phyloP scores from a whole-genome alignment of 2,329 filamentous ascomycete genomes.

The Penicillium sp. region DNA sequence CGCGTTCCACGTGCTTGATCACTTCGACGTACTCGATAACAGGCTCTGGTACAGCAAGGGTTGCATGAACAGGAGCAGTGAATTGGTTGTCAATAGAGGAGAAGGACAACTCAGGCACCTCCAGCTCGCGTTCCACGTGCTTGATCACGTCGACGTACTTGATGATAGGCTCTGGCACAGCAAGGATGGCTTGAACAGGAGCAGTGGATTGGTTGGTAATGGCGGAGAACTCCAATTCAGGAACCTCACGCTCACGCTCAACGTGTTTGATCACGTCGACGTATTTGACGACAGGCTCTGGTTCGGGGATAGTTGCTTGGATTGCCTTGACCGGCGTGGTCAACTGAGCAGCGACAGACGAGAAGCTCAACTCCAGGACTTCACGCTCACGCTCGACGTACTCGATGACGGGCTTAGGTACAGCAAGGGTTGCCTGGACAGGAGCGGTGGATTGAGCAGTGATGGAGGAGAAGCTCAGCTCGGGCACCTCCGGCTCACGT shows the following conservation, averaged over 20 bases:
- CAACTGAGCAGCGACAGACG: slow-evolving; percentile 34
- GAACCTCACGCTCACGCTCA: slow-evolving; percentile 10
- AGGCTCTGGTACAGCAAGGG: slow-evolving; percentile 19
- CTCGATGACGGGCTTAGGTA: slow-evolving; percentile 21
- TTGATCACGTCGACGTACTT: slow-evolving; percentile 11
- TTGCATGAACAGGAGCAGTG: slow-evolving; percentile 33
- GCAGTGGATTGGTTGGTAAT: slow-evolving; percentile 31
- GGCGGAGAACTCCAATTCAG: slow-evolving; percentile 30
- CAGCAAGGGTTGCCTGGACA: slow-evolving; percentile 20
- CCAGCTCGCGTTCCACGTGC: slow-evolving; percentile 13
- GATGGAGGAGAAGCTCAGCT: slow-evolving; percentile 31
- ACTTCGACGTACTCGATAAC: slow-evolving; percentile 8
- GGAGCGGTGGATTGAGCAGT: slow-evolving; percentile 26
- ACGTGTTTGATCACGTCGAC: slow-evolving; percentile 11
- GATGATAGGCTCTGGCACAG: slow-evolving; percentile 19
- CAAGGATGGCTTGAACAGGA: slow-evolving; percentile 23
- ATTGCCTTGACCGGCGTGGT: slow-evolving; percentile 24
- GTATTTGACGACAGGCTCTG: slow-evolving; percentile 16
- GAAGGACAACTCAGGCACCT: slow-evolving; percentile 27
- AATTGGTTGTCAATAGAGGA: slow-evolving; percentile 28
- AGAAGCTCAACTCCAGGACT: slow-evolving; percentile 30
- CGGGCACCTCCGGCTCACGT: slow-evolving; percentile 18
- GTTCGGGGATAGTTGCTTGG: slow-evolving; percentile 11
- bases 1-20: slow-evolving; percentile 7
- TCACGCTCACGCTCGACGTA: slow-evolving; percentile 12